Conservation (phyloP, 345 rosid species). For the Conringia planisiliqua region DNA sequence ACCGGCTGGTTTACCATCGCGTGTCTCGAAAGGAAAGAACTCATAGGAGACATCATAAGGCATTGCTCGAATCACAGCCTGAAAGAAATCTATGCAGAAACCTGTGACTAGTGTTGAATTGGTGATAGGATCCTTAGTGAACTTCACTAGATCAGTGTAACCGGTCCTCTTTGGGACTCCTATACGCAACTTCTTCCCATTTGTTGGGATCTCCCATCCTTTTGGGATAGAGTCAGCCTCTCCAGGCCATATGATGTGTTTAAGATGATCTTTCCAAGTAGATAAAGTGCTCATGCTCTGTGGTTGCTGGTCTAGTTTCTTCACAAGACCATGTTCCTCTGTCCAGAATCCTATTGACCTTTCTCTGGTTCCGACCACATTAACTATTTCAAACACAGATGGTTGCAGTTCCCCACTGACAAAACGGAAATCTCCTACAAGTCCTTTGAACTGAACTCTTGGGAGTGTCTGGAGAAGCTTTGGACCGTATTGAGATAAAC, state of each 20-base stretch:
- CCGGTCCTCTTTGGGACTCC: conserved; percentile 45
- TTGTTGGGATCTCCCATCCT: conserved; percentile 55
- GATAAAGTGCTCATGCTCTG: conserved; percentile 8
- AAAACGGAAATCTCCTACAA: conserved; percentile 38
- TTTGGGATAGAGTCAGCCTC: conserved; percentile 29
- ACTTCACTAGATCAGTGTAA: conserved; percentile 38
- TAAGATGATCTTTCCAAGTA: conserved; percentile 26
- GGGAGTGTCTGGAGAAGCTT: conserved; percentile 35
- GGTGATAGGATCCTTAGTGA: conserved; percentile 26
- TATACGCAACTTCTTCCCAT: conserved; percentile 38
- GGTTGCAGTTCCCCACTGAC: conserved; percentile 36
- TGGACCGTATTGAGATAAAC: conserved; percentile 42
- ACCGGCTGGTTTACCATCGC: conserved; percentile 25
- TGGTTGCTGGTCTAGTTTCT: conserved; percentile 9
- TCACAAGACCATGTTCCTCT: conserved; percentile 32
- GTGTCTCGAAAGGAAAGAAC: conserved; percentile 29
- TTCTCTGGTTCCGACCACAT: conserved; percentile 34
- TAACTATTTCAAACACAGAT: conserved; percentile 41
- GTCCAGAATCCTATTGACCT: conserved; percentile 52
- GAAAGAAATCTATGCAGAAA: conserved; percentile 44
- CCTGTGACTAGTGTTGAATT: conserved; percentile 16
- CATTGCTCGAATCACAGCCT: conserved; percentile 38
- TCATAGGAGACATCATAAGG: conserved; percentile 45
- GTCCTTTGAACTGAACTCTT: conserved; percentile 37
- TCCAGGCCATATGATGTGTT: conserved; percentile 39